Percentiles rank a stretch among this genome's conserved stretches.
phyloP scores from a whole-genome alignment of 768 basidiomycete species.

The Erythrobasidium yunnanense region DNA sequence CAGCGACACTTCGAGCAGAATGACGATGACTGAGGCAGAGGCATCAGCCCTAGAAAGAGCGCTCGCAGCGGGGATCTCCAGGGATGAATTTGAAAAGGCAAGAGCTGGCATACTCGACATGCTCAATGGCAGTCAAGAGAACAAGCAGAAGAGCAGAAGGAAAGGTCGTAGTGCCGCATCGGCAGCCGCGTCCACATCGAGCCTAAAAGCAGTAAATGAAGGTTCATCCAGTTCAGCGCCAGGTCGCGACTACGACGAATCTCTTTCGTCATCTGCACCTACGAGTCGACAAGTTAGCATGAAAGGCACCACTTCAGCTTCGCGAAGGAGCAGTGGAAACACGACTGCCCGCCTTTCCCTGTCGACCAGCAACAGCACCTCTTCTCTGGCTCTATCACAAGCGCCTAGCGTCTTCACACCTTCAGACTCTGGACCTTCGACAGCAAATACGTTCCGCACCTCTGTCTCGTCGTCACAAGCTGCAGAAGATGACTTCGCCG shows the following conservation, averaged over 20 bases:
- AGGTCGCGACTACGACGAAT: too few species aligned
- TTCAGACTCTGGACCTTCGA: not conserved
- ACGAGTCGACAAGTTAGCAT: too few species aligned
- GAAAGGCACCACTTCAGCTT: too few species aligned
- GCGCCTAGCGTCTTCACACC: too few species aligned
- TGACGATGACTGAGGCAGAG: not conserved
- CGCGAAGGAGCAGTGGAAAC: too few species aligned
- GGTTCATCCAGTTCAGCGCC: too few species aligned
- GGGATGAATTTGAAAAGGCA: conserved; percentile 24
- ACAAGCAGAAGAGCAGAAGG: not conserved
- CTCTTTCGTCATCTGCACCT: too few species aligned
- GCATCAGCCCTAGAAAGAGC: conserved; percentile 1
- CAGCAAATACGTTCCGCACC: not conserved
- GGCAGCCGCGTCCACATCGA: not conserved
- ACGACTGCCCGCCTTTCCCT: not conserved
- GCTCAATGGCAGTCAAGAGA: conserved; percentile 10
- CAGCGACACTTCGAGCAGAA: too few species aligned
- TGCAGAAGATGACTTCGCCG: not conserved
- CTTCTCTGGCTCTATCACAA: too few species aligned
- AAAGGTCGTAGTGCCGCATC: not conserved
- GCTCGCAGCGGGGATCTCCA: conserved; percentile 14
- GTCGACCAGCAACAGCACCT: not conserved
- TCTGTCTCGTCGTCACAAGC: not conserved
- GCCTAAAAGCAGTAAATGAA: too few species aligned
- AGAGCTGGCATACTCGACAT: not conserved